phyloP scores from a whole-genome alignment of 106 monocot species.

The Dendrobium officinale region DNA sequence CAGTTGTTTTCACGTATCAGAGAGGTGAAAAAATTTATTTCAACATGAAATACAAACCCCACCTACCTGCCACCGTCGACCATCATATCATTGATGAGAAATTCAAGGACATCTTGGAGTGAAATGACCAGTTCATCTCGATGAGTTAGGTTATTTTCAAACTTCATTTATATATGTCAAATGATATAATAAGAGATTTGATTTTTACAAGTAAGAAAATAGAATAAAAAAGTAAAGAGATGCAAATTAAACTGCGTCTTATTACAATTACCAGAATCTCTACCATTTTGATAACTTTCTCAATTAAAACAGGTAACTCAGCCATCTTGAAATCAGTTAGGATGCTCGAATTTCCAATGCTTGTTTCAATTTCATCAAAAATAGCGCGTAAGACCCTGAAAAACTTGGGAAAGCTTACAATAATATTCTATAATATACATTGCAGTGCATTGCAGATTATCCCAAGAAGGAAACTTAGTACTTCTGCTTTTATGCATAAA shows the following conservation, averaged over 20 bases:
- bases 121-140: constrained; percentile 42
- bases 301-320: constrained; percentile 33
- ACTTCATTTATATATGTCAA: constrained; percentile 26
- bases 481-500: not conserved
- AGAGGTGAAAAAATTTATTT: not conserved
- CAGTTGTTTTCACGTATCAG: constrained; percentile 8
- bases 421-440: not conserved
- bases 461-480: not conserved
- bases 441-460: constrained; percentile 1
- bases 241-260: not conserved
- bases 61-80: constrained; percentile 36
- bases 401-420: constrained; percentile 13
- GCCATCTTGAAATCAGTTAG: constrained; percentile 40
- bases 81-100: constrained; percentile 61
- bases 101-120: constrained; percentile 69
- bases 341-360: constrained; percentile 36
- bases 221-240: not conserved
- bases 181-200: not conserved
- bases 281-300: constrained; percentile 35
- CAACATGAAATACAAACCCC: not conserved
- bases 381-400: constrained; percentile 45
- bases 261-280: constrained; percentile 44
- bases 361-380: constrained; percentile 36
- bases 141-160: constrained; percentile 34
- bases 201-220: not conserved